A percentile compares a stretch with the other conserved stretches of the same genome.
Evolutionary conservation across 179 eudicot species (phyloP).

Genomic region (Monotropa hypopitys): DNA sequence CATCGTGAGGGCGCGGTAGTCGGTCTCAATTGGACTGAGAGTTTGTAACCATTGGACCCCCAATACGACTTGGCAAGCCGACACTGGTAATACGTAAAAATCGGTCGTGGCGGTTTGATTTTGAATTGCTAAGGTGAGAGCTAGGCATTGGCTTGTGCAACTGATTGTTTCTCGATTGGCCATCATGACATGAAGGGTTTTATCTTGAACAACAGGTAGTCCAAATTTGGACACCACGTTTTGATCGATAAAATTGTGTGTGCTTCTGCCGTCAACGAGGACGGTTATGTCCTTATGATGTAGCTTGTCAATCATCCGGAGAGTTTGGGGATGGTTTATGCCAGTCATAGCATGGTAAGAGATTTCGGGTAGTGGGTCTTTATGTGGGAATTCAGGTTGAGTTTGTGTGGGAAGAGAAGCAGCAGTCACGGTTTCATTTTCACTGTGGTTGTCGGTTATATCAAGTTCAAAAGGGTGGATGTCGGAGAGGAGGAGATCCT

Average conservation of each 20-base stretch:
- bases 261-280: conserved; percentile 5
- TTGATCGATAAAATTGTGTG: conserved; percentile 13
- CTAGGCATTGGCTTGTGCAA: not conserved
- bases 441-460: too few species aligned
- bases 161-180: conserved; percentile 6
- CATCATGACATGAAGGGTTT: conserved; percentile 5
- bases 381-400: not conserved
- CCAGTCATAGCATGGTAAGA: conserved; percentile 11
- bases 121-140: conserved; percentile 5
- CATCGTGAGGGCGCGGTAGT: conserved; percentile 7
- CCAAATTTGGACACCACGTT: conserved; percentile 2
- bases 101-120: not conserved
- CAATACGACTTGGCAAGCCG: conserved; percentile 7
- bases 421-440: not conserved
- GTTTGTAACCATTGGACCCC: conserved; percentile 12
- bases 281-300: conserved; percentile 7
- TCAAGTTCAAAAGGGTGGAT: not conserved
- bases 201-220: conserved; percentile 3
- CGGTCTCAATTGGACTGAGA: conserved; percentile 6
- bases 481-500: not conserved
- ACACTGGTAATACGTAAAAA: not conserved
- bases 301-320: conserved; percentile 2
- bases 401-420: too few species aligned
- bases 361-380: not conserved
- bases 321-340: not conserved